Conservation (phyloP, 2,329 filamentous ascomycete species). For the Elsinoe ampelina region DNA sequence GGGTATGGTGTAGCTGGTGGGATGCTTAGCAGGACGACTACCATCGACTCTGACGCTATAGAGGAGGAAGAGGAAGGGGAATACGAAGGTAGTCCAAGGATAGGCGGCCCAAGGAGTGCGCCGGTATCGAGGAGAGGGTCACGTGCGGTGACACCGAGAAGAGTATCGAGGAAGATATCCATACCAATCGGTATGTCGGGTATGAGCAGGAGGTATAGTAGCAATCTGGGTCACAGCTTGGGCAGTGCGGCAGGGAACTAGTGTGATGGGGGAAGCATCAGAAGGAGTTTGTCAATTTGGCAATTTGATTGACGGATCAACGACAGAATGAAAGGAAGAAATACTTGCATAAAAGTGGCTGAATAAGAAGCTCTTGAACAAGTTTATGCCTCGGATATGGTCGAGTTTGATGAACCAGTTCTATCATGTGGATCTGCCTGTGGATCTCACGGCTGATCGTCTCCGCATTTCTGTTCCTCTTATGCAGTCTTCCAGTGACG, state of each 20-base stretch:
- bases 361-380: no score
- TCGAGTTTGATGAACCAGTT: neutral
- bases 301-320: neutral
- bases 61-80: slow-evolving; percentile 20
- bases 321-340: neutral
- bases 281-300: no score
- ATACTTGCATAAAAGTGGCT: no score
- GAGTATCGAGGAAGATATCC: slow-evolving; percentile 31
- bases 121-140: slow-evolving; percentile 19
- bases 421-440: neutral
- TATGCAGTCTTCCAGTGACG: neutral
- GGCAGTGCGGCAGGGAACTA: slow-evolving; percentile 21
- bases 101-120: neutral
- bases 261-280: neutral
- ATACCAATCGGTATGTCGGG: slow-evolving; percentile 41
- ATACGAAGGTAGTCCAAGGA: slow-evolving; percentile 17
- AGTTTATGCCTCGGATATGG: neutral
- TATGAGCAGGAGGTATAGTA: slow-evolving; percentile 36
- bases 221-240: slow-evolving; percentile 35
- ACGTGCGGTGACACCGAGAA: slow-evolving; percentile 19
- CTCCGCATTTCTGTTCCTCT: neutral
- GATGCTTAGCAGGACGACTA: slow-evolving; percentile 28
- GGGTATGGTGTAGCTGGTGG: slow-evolving; percentile 31
- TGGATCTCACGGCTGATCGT: neutral
- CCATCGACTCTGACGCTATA: slow-evolving; percentile 21